Percentiles rank a stretch among this genome's conserved stretches.
These are phyloP conservation scores for Xylaria nigripes DNA, from an alignment of 495 filamentous ascomycete species.

Conservation along the genomic window DNA sequence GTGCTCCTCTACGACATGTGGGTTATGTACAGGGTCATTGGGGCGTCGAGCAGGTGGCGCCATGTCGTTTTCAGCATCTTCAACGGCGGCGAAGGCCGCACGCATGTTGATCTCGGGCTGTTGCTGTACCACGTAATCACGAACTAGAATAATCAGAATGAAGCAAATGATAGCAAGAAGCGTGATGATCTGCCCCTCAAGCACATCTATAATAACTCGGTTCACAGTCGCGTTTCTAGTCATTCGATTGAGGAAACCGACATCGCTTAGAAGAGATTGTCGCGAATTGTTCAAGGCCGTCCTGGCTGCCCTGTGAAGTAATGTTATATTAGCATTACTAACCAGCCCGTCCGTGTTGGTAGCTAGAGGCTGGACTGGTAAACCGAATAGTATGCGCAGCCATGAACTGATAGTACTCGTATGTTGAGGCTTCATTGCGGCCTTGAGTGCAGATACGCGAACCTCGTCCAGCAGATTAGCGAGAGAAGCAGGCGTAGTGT, in stretches of 20 bases:
- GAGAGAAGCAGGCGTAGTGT: constrained; percentile 28
- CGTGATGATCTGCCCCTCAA: constrained; percentile 92
- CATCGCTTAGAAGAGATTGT: constrained; percentile 58
- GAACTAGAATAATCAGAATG: constrained; percentile 88
- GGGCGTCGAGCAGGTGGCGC: constrained; percentile 26
- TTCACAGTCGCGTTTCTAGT: constrained; percentile 70
- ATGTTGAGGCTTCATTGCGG: constrained; percentile 22
- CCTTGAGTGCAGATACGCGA: constrained; percentile 22
- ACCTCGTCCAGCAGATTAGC: constrained; percentile 24
- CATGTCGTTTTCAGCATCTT: constrained; percentile 45
- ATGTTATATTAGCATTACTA: constrained; percentile 15
- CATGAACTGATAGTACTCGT: constrained; percentile 21
- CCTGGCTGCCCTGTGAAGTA: constrained; percentile 9
- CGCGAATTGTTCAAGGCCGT: constrained; percentile 8
- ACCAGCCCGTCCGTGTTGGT: constrained; percentile 7
- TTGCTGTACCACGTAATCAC: constrained; percentile 97
- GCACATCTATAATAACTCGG: constrained; percentile 66
- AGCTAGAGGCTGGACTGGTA: constrained; percentile 1
- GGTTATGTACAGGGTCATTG: constrained; percentile 4
- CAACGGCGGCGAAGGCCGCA: constrained; percentile 44
- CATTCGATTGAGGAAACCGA: constrained; percentile 61
- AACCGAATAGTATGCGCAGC: constrained; percentile 15
- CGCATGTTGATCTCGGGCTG: constrained; percentile 70
- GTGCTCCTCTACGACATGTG: constrained; percentile 9
- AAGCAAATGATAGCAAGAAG: constrained; percentile 82